Conservation (phyloP, 1,284 basidiomycete species). For the Vanrija sp. region DNA sequence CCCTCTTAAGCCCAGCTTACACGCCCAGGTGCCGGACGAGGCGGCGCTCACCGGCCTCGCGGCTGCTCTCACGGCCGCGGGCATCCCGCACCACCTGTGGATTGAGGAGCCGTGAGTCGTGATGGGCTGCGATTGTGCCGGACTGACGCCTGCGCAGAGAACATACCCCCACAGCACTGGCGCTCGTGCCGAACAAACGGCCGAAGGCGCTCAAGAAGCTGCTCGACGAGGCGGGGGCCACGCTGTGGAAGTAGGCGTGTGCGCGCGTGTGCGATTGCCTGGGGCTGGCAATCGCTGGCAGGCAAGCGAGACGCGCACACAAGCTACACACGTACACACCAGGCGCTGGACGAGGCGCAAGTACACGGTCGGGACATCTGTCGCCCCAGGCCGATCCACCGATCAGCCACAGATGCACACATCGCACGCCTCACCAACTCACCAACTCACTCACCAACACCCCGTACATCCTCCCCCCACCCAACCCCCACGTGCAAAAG, state of each 20-base stretch:
- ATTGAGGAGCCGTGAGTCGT: conserved; percentile 51
- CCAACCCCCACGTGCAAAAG: no score
- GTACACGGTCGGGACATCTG: no score
- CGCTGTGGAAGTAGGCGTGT: conserved; percentile 33
- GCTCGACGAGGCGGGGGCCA: conserved; percentile 43
- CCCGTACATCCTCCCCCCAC: no score
- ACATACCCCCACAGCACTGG: conserved; percentile 51
- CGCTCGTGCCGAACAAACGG: conserved; percentile 52
- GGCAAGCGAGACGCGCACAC: no score
- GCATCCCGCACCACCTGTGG: conserved; percentile 50
- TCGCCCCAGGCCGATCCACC: no score
- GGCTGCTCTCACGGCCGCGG: conserved; percentile 29
- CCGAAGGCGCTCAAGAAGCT: conserved; percentile 50
- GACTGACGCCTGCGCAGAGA: conserved; percentile 33
- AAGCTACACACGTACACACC: no score
- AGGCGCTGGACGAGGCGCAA: no score
- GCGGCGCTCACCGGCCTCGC: conserved; percentile 34
- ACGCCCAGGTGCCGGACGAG: conserved; percentile 39
- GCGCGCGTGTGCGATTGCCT: neutral
- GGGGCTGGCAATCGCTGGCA: no score
- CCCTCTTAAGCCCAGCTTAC: no score
- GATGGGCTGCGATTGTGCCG: neutral
- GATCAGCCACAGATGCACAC: no score
- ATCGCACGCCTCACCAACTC: no score
- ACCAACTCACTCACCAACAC: no score